Percentiles rank a stretch among this genome's conserved stretches.
Evolutionary conservation across 371 early-diverging fungal species (phyloP).

Genomic region (Mucor sp.): DNA sequence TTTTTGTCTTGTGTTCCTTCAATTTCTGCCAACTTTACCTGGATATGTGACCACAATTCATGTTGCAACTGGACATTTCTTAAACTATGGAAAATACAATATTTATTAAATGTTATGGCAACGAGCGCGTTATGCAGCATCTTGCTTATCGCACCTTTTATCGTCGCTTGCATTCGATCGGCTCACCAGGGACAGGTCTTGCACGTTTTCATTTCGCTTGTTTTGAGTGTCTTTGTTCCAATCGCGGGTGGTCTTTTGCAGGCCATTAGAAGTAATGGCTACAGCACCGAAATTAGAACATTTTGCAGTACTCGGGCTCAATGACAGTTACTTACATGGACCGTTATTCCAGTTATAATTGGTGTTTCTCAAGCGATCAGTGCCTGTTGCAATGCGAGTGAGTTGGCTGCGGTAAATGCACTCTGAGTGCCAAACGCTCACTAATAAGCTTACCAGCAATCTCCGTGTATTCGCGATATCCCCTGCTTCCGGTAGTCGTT

Average conservation of each 20-base stretch:
- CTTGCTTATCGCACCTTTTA: conserved; percentile 17
- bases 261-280: neutral
- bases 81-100: conserved; percentile 8
- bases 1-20: neutral
- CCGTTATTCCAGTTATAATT: neutral
- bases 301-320: neutral
- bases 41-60: conserved; percentile 16
- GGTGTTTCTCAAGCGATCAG: neutral
- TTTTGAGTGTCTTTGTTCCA: conserved; percentile 13
- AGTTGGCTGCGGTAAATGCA: neutral
- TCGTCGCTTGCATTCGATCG: conserved; percentile 3
- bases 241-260: conserved; percentile 8
- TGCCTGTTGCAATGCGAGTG: neutral
- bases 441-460: conserved; percentile 3
- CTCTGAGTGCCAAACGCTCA: neutral
- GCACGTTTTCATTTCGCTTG: neutral
- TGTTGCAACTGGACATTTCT: conserved; percentile 12
- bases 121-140: neutral
- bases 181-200: conserved; percentile 20
- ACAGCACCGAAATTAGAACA: neutral
- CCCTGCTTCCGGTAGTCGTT: conserved; percentile 5
- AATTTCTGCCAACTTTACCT: conserved; percentile 1
- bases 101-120: neutral
- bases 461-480: conserved; percentile 20
- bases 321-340: neutral